Conservation (phyloP, 2,329 filamentous ascomycete genomes). For the Aspergillus sp. region DNA sequence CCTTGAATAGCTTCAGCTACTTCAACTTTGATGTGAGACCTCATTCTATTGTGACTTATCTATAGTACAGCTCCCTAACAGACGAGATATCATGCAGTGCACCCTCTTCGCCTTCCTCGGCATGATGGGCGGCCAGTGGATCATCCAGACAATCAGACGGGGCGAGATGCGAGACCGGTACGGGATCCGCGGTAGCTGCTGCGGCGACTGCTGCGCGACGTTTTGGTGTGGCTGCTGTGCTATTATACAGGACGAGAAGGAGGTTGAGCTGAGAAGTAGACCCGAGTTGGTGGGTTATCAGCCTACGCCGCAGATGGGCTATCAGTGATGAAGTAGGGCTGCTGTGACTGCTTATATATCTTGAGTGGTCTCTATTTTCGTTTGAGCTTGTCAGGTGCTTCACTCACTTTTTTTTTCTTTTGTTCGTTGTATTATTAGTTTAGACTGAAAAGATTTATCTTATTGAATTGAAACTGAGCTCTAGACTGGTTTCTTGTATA, state of each 20-base stretch:
- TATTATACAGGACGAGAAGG: slow-evolving; percentile 23
- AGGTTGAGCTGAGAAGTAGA: slow-evolving; percentile 17
- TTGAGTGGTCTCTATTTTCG: no score
- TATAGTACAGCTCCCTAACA: no score
- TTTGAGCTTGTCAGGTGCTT: no score
- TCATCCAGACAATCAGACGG: slow-evolving; percentile 19
- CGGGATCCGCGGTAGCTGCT: slow-evolving; percentile 18
- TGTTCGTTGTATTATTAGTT: no score
- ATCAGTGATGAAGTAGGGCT: no score
- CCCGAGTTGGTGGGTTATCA: slow-evolving; percentile 14
- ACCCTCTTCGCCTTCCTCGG: slow-evolving; percentile 13
- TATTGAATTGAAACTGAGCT: no score
- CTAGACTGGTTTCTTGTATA: no score
- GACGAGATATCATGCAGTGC: slow-evolving; percentile 4
- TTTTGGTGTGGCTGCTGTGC: slow-evolving; percentile 21
- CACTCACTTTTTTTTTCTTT: no score
- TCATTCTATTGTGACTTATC: no score
- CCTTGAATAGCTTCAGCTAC: slow-evolving; percentile 6
- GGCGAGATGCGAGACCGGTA: slow-evolving; percentile 17
- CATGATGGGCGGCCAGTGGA: slow-evolving; percentile 18
- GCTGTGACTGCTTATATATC: no score
- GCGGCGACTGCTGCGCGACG: slow-evolving; percentile 19
- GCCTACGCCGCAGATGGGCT: slow-evolving; percentile 10
- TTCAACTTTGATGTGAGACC: slow-evolving; percentile 11
- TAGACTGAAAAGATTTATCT: no score